Percentiles rank a stretch among this genome's conserved stretches.
Evolutionary conservation across 129 eudicot genomes (phyloP).

Genomic region (Helichrysum umbraculigerum): DNA sequence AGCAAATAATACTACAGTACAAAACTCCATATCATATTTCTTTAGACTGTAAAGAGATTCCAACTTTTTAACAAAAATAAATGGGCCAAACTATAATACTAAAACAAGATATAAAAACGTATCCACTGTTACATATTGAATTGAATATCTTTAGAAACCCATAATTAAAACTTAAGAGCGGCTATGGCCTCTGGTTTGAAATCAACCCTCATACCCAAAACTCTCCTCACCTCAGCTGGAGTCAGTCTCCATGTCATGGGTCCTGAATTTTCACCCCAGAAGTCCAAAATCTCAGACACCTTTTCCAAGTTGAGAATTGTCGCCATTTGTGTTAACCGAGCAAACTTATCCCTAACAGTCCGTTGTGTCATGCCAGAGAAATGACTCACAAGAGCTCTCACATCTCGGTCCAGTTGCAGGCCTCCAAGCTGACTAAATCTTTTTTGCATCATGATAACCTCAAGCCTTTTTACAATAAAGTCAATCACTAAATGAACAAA

Average conservation of each 20-base stretch:
- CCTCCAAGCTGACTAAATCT: slow-evolving; percentile 94
- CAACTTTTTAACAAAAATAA: neutral
- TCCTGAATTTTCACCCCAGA: slow-evolving; percentile 97
- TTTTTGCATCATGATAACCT: slow-evolving; percentile 94
- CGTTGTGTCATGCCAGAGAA: slow-evolving; percentile 90
- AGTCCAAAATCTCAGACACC: slow-evolving; percentile 91
- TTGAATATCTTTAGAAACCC: neutral
- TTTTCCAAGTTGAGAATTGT: slow-evolving; percentile 85
- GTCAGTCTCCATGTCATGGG: slow-evolving; percentile 97
- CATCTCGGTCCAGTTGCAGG: slow-evolving; percentile 85
- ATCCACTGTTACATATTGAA: slow-evolving; percentile 18
- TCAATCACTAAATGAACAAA: slow-evolving; percentile 80
- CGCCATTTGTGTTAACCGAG: slow-evolving; percentile 95
- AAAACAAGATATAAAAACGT: neutral
- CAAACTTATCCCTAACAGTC: slow-evolving; percentile 93
- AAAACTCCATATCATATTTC: neutral
- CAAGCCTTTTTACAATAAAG: slow-evolving; percentile 83
- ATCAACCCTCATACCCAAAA: slow-evolving; percentile 80
- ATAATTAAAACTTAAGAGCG: slow-evolving; percentile 73
- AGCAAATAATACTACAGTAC: neutral
- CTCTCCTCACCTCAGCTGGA: slow-evolving; percentile 96
- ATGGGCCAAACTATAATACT: neutral
- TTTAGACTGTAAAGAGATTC: neutral
- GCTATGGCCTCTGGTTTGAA: slow-evolving; percentile 91
- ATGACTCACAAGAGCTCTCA: slow-evolving; percentile 82